A percentile compares a stretch with the other conserved stretches of the same genome.
Conservation (phyloP, 2,329 filamentous ascomycete species). For the Epichloe sp. region DNA sequence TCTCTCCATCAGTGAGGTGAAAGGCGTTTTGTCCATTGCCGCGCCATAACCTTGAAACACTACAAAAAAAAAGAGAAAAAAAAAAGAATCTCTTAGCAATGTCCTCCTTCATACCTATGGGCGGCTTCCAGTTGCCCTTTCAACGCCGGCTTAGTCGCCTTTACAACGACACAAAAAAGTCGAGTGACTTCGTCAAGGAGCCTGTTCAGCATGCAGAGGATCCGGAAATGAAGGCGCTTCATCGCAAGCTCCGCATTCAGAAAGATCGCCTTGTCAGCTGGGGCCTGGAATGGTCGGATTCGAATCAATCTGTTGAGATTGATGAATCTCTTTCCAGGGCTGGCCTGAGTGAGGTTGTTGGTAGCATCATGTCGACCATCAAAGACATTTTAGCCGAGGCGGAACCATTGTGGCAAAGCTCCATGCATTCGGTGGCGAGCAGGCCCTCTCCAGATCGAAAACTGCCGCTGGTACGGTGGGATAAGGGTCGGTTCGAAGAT, state of each 20-base stretch:
- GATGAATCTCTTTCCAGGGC: conserved; percentile 58
- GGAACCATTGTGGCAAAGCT: conserved; percentile 56
- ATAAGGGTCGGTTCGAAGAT: conserved; percentile 62
- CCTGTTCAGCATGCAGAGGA: conserved; percentile 48
- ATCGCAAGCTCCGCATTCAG: conserved; percentile 67
- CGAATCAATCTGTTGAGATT: conserved; percentile 55
- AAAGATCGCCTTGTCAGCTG: conserved; percentile 68
- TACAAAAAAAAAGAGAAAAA: too few relatives aligned
- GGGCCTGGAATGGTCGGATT: conserved; percentile 72
- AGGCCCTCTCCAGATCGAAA: conserved; percentile 39
- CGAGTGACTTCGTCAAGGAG: conserved; percentile 58
- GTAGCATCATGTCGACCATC: conserved; percentile 67
- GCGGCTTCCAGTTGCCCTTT: conserved; percentile 42
- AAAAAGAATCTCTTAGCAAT: conserved; percentile 17
- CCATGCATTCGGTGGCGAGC: conserved; percentile 30
- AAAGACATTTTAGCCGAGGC: conserved; percentile 68
- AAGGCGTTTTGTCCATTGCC: too few relatives aligned
- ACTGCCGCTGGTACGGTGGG: conserved; percentile 45
- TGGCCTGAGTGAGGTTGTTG: conserved; percentile 63
- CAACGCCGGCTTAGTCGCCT: conserved; percentile 55
- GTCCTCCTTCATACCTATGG: conserved; percentile 37
- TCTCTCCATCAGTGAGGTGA: too few relatives aligned
- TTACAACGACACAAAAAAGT: conserved; percentile 75
- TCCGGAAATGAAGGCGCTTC: conserved; percentile 57
- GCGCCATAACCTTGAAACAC: too few relatives aligned